These are phyloP conservation scores for Colletotrichum tanaceti DNA, from an alignment of 2,329 filamentous ascomycete species.

Conservation along the genomic window DNA sequence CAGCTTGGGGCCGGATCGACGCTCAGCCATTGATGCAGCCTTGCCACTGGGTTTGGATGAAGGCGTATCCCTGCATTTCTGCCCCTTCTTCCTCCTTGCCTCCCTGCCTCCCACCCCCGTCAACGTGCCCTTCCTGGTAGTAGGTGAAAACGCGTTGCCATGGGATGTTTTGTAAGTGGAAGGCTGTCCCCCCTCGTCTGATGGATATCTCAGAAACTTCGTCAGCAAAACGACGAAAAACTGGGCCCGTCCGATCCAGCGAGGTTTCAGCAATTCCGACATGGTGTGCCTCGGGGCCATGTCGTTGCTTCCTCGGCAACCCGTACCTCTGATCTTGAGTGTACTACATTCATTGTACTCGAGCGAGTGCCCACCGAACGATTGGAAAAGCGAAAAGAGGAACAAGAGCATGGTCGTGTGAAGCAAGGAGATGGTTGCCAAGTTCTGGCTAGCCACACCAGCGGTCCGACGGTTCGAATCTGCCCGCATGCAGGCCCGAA, in stretches of 20 bases:
- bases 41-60: too few relatives aligned
- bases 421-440: conserved; percentile 25
- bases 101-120: too few relatives aligned
- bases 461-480: conserved; percentile 19
- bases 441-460: background rate
- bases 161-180: conserved; percentile 21
- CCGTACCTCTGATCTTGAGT: conserved; percentile 21
- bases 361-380: background rate
- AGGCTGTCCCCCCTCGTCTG: conserved; percentile 14
- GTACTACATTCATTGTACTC: too few relatives aligned
- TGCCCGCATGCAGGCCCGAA: conserved; percentile 29
- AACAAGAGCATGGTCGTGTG: too few relatives aligned
- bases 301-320: conserved; percentile 17
- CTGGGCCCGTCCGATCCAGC: conserved; percentile 28
- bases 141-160: conserved; percentile 20
- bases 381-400: background rate
- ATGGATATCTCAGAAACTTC: conserved; percentile 13
- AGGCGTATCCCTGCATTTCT: conserved; percentile 12
- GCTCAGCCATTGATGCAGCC: too few relatives aligned
- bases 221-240: conserved; percentile 18
- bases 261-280: conserved; percentile 23
- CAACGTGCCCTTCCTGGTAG: too few relatives aligned
- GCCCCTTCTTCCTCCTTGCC: background rate
- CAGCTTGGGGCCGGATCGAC: conserved; percentile 23
- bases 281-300: background rate